phyloP scores from a whole-genome alignment of 495 filamentous ascomycete genomes.

The Penicillium salamii region DNA sequence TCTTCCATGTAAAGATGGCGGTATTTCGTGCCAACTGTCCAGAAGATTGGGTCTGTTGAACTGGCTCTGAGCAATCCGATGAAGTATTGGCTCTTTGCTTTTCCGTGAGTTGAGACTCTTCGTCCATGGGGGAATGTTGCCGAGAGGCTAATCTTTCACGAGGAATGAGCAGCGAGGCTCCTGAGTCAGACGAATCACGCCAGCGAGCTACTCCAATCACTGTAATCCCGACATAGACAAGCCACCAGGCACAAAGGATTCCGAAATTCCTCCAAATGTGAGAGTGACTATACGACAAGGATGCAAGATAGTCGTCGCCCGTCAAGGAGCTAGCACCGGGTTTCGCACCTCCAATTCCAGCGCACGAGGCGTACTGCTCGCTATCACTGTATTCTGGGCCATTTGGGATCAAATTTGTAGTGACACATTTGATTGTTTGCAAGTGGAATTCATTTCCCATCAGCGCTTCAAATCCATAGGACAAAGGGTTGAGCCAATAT shows the following conservation, averaged over 20 bases:
- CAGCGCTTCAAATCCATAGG: constrained; percentile 67
- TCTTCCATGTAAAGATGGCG: constrained; percentile 59
- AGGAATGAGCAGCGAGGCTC: constrained; percentile 33
- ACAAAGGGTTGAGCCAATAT: constrained; percentile 65
- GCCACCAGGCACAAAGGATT: constrained; percentile 43
- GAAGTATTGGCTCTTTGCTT: constrained; percentile 12
- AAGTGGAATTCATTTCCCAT: constrained; percentile 64
- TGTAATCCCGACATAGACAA: constrained; percentile 31
- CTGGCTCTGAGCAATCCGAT: too few relatives aligned
- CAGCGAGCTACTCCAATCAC: constrained; percentile 30
- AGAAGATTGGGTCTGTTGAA: too few relatives aligned
- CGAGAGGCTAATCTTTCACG: constrained; percentile 39
- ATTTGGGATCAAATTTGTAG: constrained; percentile 40
- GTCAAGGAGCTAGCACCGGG: constrained; percentile 37
- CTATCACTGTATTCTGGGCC: constrained; percentile 28
- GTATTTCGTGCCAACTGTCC: constrained; percentile 47
- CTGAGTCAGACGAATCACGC: constrained; percentile 23
- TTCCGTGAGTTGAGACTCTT: constrained; percentile 24
- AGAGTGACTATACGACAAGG: constrained; percentile 42
- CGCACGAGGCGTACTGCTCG: constrained; percentile 43
- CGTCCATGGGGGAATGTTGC: too few relatives aligned
- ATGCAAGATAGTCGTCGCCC: constrained; percentile 47
- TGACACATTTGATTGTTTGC: constrained; percentile 44
- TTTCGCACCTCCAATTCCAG: constrained; percentile 44
- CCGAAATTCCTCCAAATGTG: constrained; percentile 47